A percentile compares a stretch with the other conserved stretches of the same genome.
phyloP scores from a whole-genome alignment of 352 stramenopile species.

The Lagenidium giganteum region DNA sequence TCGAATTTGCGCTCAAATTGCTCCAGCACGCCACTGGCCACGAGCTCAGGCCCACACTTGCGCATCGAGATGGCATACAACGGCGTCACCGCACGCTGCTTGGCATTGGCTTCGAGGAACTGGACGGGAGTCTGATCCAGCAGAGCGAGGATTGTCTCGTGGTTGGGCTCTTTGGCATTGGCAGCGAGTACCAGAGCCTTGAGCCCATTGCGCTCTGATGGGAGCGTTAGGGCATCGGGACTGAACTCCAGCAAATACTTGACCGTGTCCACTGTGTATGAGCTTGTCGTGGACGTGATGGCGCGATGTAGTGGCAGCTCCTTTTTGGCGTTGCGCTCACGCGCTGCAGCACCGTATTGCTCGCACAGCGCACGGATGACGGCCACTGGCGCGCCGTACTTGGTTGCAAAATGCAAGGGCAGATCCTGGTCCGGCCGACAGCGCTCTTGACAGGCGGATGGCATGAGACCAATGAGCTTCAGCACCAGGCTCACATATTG shows the following conservation, averaged over 20 bases:
- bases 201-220: slow-evolving; percentile 30
- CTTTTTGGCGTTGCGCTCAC: slow-evolving; percentile 33
- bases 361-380: slow-evolving; percentile 21
- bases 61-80: slow-evolving; percentile 44
- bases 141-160: slow-evolving; percentile 26
- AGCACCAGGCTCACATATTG: slow-evolving; percentile 16
- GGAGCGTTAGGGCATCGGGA: slow-evolving; percentile 22
- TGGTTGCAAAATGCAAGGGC: slow-evolving; percentile 45
- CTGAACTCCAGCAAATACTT: slow-evolving; percentile 26
- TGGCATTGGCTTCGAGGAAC: slow-evolving; percentile 5
- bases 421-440: slow-evolving; percentile 28
- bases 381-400: slow-evolving; percentile 1
- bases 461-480: slow-evolving; percentile 24
- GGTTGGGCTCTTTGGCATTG: slow-evolving; percentile 22
- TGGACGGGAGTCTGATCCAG: slow-evolving; percentile 27
- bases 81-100: slow-evolving; percentile 24
- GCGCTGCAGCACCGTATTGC: slow-evolving; percentile 21
- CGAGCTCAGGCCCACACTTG: slow-evolving; percentile 20
- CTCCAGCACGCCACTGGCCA: slow-evolving; percentile 13
- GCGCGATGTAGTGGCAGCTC: slow-evolving; percentile 50
- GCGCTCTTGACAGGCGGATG: slow-evolving; percentile 14
- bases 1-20: slow-evolving; percentile 41
- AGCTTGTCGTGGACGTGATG: slow-evolving; percentile 15
- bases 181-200: slow-evolving; percentile 37
- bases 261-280: slow-evolving; percentile 17